Evolutionary conservation across 768 basidiomycete species (phyloP).

Genomic region (Termitomyces sp.): DNA sequence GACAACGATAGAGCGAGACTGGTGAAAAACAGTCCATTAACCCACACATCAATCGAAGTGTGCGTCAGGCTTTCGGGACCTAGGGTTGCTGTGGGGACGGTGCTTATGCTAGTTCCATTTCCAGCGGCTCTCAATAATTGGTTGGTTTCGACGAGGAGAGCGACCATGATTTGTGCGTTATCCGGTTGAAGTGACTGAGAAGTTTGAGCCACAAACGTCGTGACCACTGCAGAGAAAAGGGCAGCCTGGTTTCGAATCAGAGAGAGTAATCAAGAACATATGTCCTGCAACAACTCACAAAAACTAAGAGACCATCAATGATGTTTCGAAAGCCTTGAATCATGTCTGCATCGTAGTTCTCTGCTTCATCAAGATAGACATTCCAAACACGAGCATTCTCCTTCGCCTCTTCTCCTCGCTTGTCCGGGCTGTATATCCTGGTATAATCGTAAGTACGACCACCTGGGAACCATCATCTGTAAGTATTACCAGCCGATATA

Average conservation of each 20-base stretch:
- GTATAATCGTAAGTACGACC: too few relatives aligned
- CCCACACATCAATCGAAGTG: background rate
- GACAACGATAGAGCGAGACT: too few relatives aligned
- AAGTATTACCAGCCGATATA: too few relatives aligned
- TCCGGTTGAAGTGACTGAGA: background rate
- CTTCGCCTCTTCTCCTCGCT: background rate
- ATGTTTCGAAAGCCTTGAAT: background rate
- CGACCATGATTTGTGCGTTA: background rate
- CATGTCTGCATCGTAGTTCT: background rate
- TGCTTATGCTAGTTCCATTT: background rate
- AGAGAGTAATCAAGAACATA: background rate
- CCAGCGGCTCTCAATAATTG: background rate
- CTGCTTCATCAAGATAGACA: background rate
- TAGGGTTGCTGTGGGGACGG: background rate
- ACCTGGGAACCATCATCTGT: too few relatives aligned
- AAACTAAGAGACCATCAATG: background rate
- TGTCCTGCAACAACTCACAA: background rate
- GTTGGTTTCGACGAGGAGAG: background rate
- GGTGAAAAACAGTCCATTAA: too few relatives aligned
- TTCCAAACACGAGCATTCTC: background rate
- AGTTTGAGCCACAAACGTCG: background rate
- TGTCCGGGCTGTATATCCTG: too few relatives aligned
- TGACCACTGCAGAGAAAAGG: background rate
- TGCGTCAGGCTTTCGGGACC: background rate
- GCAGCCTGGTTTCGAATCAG: background rate